Conservation (phyloP, 2,329 filamentous ascomycete species). For the Penicillium freii region DNA sequence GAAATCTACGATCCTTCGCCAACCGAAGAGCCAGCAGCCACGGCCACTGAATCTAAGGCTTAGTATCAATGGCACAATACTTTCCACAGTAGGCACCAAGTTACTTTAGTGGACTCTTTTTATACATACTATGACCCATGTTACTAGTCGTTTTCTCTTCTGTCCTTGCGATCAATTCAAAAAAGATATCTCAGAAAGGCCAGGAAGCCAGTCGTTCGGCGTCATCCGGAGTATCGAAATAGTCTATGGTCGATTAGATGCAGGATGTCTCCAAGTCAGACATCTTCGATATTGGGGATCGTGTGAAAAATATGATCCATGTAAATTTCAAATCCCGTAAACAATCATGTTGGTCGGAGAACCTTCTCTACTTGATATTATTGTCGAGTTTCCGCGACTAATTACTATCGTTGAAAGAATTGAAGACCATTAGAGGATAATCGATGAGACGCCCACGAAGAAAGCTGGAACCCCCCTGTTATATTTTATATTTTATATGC, state of each 20-base stretch:
- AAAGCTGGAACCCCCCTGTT: background rate
- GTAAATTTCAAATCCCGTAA: background rate
- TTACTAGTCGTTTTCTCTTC: background rate
- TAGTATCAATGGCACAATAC: background rate
- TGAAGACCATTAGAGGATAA: too few species aligned
- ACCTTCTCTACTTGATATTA: background rate
- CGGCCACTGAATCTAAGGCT: background rate
- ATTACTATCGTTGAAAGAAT: background rate
- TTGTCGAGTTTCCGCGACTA: background rate
- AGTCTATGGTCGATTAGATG: background rate
- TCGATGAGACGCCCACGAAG: background rate
- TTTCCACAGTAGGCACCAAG: background rate
- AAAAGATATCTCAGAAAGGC: background rate
- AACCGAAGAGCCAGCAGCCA: slow-evolving; percentile 11
- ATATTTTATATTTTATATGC: background rate
- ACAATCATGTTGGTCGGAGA: background rate
- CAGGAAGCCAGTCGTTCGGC: background rate
- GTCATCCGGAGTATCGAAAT: background rate
- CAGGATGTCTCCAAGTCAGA: background rate
- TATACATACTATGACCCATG: background rate
- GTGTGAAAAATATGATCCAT: background rate
- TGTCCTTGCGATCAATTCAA: background rate
- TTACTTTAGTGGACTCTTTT: background rate
- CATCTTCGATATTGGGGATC: background rate
- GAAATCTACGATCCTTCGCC: slow-evolving; percentile 57